These are phyloP conservation scores for Brassica cretica DNA, from an alignment of 345 rosid genomes.

Conservation along the genomic window DNA sequence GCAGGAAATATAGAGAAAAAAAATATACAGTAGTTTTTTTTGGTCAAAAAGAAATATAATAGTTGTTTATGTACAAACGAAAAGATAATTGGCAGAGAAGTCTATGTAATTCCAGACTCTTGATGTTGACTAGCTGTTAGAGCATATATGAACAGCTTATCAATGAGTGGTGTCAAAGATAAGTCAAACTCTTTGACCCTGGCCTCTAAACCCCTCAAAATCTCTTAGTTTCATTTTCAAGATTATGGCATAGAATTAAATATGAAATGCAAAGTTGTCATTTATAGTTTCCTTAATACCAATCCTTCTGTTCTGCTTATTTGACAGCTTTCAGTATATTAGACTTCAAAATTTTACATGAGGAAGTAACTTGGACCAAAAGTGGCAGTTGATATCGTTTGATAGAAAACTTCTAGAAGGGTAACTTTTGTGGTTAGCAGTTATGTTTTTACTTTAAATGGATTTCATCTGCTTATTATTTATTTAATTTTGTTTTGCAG, in stretches of 20 bases:
- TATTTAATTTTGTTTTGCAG: not conserved
- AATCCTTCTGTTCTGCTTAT: not conserved
- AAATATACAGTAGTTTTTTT: not conserved
- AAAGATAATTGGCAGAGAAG: constrained; percentile 32
- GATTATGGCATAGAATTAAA: not conserved
- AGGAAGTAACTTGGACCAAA: not conserved
- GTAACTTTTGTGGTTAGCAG: not conserved
- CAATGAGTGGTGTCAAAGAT: not conserved
- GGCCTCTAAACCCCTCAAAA: not conserved
- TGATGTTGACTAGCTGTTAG: constrained; percentile 54
- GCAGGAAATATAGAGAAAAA: not conserved
- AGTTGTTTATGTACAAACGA: not conserved
- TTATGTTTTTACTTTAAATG: not conserved
- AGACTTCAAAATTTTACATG: not conserved
- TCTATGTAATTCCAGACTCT: constrained; percentile 9
- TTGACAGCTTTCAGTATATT: not conserved
- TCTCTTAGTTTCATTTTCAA: not conserved
- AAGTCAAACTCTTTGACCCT: constrained; percentile 3
- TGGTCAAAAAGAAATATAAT: not conserved
- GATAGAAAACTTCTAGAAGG: not conserved
- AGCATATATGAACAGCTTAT: constrained; percentile 58
- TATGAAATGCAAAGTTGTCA: not conserved
- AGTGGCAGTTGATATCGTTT: not conserved
- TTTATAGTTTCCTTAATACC: not conserved
- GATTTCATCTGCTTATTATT: not conserved